phyloP scores from a whole-genome alignment of 2,329 filamentous ascomycete species.

The Fusarium penzigii region DNA sequence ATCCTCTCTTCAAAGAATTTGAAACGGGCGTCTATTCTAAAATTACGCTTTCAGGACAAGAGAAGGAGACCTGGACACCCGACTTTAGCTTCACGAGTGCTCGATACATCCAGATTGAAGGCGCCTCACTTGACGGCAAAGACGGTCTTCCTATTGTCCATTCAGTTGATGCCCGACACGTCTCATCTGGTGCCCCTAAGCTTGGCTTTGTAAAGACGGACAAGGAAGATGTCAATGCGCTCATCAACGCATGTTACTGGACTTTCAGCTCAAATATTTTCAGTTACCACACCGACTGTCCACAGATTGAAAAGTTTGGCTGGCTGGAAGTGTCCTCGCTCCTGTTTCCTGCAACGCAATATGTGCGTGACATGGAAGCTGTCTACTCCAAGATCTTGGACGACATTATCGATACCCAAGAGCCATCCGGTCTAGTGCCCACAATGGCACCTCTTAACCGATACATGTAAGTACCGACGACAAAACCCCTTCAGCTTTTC shows the following conservation, averaged over 20 bases:
- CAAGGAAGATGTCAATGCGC: conserved; percentile 41
- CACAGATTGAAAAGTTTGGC: conserved; percentile 49
- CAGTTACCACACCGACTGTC: conserved; percentile 50
- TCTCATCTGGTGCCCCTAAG: conserved; percentile 39
- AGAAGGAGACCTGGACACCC: conserved; percentile 37
- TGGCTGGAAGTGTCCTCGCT: conserved; percentile 50
- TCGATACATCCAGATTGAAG: conserved; percentile 43
- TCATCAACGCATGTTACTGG: conserved; percentile 47
- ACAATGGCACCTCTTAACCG: conserved; percentile 49
- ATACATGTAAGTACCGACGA: conserved; percentile 38
- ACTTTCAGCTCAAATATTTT: conserved; percentile 45
- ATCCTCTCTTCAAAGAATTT: conserved; percentile 38
- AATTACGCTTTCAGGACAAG: conserved; percentile 34
- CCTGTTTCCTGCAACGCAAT: conserved; percentile 46
- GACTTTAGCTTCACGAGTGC: conserved; percentile 45
- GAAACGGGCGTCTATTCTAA: conserved; percentile 40
- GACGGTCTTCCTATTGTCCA: conserved; percentile 35
- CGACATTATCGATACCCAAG: conserved; percentile 48
- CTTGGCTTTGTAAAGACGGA: conserved; percentile 41
- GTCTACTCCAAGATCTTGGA: conserved; percentile 49
- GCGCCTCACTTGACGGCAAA: conserved; percentile 30
- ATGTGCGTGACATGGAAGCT: conserved; percentile 47
- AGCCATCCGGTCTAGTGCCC: conserved; percentile 44
- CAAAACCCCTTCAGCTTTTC: no score
- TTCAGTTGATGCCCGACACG: conserved; percentile 37